Evolutionary conservation across 2,329 filamentous ascomycete species (phyloP).

Genomic region (Trichoderma harzianum): DNA sequence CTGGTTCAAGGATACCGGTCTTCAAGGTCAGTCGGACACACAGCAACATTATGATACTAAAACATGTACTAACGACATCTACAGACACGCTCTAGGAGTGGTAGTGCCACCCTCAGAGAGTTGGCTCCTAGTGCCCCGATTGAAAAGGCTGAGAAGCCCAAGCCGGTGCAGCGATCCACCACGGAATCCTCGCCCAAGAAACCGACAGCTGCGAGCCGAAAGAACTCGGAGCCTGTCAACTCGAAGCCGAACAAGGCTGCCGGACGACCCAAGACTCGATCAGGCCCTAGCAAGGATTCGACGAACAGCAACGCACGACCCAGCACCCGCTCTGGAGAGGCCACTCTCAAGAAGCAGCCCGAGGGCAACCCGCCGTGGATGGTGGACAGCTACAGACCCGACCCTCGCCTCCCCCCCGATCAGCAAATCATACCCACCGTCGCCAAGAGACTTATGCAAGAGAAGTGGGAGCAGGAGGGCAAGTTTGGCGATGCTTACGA

Average conservation of each 20-base stretch:
- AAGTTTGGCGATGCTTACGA: conserved; percentile 83
- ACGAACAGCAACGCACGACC: conserved; percentile 50
- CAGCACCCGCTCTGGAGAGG: conserved; percentile 59
- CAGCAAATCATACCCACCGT: conserved; percentile 95
- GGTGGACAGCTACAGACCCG: conserved; percentile 89
- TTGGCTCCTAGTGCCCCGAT: conserved; percentile 21
- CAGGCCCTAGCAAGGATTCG: conserved; percentile 50
- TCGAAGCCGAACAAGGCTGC: conserved; percentile 41
- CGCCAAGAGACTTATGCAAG: conserved; percentile 84
- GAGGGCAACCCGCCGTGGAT: conserved; percentile 97
- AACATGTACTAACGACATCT: conserved; percentile 48
- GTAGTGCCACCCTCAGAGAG: conserved; percentile 53
- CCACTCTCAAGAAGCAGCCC: conserved; percentile 58
- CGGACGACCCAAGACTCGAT: conserved; percentile 61
- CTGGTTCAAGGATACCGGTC: conserved; percentile 80
- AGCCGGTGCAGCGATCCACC: conserved; percentile 36
- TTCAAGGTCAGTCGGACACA: conserved; percentile 67
- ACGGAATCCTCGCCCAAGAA: conserved; percentile 57
- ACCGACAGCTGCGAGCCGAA: conserved; percentile 37
- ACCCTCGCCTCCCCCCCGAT: conserved; percentile 88
- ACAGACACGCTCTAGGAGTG: conserved; percentile 67
- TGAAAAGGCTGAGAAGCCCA: conserved; percentile 22
- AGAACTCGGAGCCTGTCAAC: conserved; percentile 38
- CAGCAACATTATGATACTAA: conserved; percentile 50
- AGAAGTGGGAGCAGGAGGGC: conserved; percentile 92